Evolutionary conservation across 768 basidiomycete species (phyloP), one percentile per base, ranked within the genome.

Genomic region (Lanmaoa pseudosensibilis): DNA sequence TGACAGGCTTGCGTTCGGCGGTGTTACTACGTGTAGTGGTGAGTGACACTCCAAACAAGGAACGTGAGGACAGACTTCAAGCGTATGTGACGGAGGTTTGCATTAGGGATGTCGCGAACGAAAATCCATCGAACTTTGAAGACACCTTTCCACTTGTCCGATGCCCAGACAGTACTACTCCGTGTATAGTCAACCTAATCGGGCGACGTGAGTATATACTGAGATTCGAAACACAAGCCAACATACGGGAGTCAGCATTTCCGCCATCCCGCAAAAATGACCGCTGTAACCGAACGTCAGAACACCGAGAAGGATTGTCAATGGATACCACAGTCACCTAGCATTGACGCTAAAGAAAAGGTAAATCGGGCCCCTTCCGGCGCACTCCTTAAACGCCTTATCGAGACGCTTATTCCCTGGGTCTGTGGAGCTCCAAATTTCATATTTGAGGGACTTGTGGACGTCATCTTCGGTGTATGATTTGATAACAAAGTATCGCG

Each of bases 111-210:
- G 68, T 98, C 96, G 55, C 94, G 87, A 54, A 99, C 94, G 69
- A 94, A 98, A 60, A 98, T 87, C 97, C 97, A 98, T 54, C 88
- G 83, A 25, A 99, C 93, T 75, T 95, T 96, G 80, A 99, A 97
- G 50, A 98, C 93, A 23, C 97, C 97, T 73, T 99, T 98, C 97
- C 97, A 99, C 71, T 99, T 99, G 74, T 98, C 95, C 34, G 95
- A 95, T 1, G 95, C 95, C 97, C 97, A 99, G 19, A 99, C 97
- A 1, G 90, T 98, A 59, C 92, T 94, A 69, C 92, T 94, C 56
- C 89, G 83, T 6, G 90, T 89, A 71, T 98, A 95, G 70, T 98
- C 96, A 37, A 98, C 90, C 82, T 87, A 55, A 39, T 16, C 50
- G 41, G 53, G 34, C 33, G 44, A 37, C 9, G 56, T 62, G 49